Conservation (phyloP, 225 moss, liverwort and hornwort genomes). For the Antitrichia curtipendula region DNA sequence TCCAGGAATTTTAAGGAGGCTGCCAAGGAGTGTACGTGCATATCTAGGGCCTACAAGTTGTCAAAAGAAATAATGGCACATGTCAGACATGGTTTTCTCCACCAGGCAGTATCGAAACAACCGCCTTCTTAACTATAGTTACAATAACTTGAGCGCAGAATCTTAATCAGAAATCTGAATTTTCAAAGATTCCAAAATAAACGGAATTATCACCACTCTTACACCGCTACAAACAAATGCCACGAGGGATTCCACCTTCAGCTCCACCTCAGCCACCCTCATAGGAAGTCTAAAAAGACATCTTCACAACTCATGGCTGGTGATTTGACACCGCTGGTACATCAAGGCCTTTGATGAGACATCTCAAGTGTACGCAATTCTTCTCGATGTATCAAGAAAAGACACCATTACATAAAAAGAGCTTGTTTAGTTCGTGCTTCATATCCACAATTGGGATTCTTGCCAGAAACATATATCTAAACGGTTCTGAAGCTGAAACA, state of each 20-base stretch:
- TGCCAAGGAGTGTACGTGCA: background rate
- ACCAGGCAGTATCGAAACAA: background rate
- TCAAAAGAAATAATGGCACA: background rate
- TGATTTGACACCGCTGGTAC: background rate
- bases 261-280: background rate
- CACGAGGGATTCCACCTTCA: background rate
- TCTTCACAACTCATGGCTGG: background rate
- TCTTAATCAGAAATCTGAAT: background rate
- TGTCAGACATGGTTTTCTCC: background rate
- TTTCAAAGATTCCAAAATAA: background rate
- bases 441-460: background rate
- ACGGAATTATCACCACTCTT: background rate
- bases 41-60: background rate
- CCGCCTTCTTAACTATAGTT: background rate
- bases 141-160: background rate
- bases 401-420: background rate
- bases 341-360: background rate
- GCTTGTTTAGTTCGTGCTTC: background rate
- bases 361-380: background rate
- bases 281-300: background rate
- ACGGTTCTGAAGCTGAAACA: background rate
- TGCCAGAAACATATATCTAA: background rate
- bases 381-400: background rate
- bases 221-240: background rate
- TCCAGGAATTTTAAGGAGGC: background rate